Conservation (phyloP, 139 green algal genomes). For the Micromonas commoda region DNA sequence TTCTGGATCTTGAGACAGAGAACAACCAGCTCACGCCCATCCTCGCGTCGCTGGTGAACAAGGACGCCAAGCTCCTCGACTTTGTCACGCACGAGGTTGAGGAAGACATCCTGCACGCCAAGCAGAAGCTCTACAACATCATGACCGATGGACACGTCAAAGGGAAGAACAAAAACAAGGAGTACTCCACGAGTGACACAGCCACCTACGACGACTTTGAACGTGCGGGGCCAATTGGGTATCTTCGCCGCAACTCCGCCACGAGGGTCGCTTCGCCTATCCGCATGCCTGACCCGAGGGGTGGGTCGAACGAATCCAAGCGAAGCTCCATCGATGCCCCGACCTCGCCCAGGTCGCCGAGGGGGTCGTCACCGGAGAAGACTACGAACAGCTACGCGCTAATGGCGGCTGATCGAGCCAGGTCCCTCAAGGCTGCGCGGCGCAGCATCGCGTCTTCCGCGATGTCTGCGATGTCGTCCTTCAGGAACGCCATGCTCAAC, state of each 20-base stretch:
- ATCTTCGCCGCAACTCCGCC: not conserved
- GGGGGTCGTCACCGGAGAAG: too few relatives aligned
- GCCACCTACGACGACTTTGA: not conserved
- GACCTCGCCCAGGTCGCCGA: too few relatives aligned
- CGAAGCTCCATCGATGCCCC: too few relatives aligned
- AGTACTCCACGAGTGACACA: not conserved
- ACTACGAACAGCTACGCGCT: too few relatives aligned
- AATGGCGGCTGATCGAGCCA: too few relatives aligned
- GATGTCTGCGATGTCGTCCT: too few relatives aligned
- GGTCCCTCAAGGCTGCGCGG: too few relatives aligned
- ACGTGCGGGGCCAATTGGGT: not conserved
- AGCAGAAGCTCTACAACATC: conserved; percentile 26
- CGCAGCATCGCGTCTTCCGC: too few relatives aligned
- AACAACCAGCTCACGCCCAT: conserved; percentile 17
- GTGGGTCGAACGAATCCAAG: too few relatives aligned
- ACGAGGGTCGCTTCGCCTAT: not conserved
- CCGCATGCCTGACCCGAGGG: not conserved
- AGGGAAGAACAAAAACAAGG: not conserved
- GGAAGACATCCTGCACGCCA: conserved; percentile 34
- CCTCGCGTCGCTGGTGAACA: conserved; percentile 69
- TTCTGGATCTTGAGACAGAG: conserved; percentile 12
- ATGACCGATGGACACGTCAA: not conserved
- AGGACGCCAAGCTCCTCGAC: conserved; percentile 88
- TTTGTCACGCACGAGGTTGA: conserved; percentile 41
- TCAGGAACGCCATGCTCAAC: too few relatives aligned